Base-by-base conservation (phyloP, 2,329 filamentous ascomycete species). In the Ascochyta koolunga region DNA sequence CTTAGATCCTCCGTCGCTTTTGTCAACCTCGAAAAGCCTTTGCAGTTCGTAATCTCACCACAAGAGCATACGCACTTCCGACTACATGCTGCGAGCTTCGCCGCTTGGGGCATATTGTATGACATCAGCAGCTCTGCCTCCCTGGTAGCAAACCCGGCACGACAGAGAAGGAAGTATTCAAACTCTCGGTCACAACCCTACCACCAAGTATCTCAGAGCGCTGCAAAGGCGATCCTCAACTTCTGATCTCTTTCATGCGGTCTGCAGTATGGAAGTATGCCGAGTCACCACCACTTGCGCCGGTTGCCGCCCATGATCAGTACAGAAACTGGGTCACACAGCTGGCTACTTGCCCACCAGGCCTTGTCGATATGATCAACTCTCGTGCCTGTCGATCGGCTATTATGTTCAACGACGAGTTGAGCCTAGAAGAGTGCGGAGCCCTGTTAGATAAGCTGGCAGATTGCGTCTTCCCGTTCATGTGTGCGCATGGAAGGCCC, bases 401-500 rank as follows among this genome's bases (percentile, higher is more conserved):
- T 2, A 86, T 95, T 69, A 93, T 93, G 89, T 96, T 96, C 75
- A 93, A 93, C 62, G 91, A 96, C 65, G 68, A 76, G 5, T 75
- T 95, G 7, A 80, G 79, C 0, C 58, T 69, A 0, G 73, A 79
- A 0, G 81, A 91, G 59, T 93, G 90, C 62, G 61, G 75, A 9
- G 68, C 72, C 0, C 72, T 95, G 29, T 70, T 93, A 0, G 56
- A 49, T 1, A 79, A 79, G 3, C 75, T 95, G n/a, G 80, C 82
- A 0, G 68, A 65, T 0, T 92, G 89, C 61, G 80, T 79, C 0
- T 90, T 93, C 58, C 90, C 91, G 0, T 95, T 95, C 61, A 87
- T 91, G 68, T 96, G 91, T 73, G 91, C 91, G 1, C 91, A 96
- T 77, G 91, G 91, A 0, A 79, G 80, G 44, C 77, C 79, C 16